Base-by-base conservation (phyloP, 75 land plant genomes). In the Cupressus sempervirens region DNA sequence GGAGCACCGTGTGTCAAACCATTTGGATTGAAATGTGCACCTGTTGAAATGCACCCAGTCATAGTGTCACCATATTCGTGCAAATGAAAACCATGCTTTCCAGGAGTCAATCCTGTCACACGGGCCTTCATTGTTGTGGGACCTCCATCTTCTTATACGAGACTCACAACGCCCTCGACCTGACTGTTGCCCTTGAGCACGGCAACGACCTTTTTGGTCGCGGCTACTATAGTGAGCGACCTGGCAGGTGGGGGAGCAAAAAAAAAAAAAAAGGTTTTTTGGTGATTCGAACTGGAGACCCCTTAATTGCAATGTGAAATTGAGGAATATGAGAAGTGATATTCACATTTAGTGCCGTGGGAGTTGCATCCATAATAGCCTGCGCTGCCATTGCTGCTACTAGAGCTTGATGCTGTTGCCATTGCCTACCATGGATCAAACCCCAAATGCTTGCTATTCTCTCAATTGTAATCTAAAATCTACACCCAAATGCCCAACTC, bases 41-140 rank as follows among this genome's bases (percentile, higher is more conserved):
- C 98, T 83, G 98, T 95, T 35, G 95, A 95, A 0, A 96, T 90
- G 90, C 98, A 96, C 15, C 98, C 98, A 90, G 95, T 95, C 46
- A 97, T 96, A 38, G 98, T 96, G 85, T 96, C 98, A 73, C 98
- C 98, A 89, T 84, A 96, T 81, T 95, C 91, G 85, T 96, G 98
- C 98, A 96, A 86, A 86, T 95, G 98, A 84, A 96, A 96, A 26
- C 97, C 98, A 86, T 96, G 98, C 84, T 75, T 91, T 16, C 98
- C 98, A 45, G 98, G 97, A 76, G 93, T 84, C 32, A 96, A 91
- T 50, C 98, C 98, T 84, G 94, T 88, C 46, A 96, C 81, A 80
- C 91, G 87, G 82, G 94, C 98, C 53, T 87, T 89, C 58, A 96
- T 97, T 41, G 92, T 93, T 46, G 98, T 96, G 3, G 98, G 97